A percentile compares a stretch with the other conserved stretches of the same genome.
Conservation (phyloP, 2,329 filamentous ascomycete species). For the Aspergillus alliaceus region DNA sequence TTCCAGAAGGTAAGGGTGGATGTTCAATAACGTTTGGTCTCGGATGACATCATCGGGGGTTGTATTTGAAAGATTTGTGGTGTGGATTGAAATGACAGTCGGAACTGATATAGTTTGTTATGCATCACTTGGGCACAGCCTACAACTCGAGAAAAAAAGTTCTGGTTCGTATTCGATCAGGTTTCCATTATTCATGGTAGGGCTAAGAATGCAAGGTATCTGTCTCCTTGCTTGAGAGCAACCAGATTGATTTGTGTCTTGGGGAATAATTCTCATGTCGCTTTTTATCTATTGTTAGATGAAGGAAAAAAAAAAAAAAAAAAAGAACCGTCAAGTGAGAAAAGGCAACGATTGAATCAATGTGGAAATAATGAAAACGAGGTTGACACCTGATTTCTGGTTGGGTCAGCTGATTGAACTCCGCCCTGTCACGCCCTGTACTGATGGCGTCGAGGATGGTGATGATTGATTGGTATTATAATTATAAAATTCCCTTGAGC, state of each 20-base stretch:
- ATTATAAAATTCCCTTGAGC: background rate
- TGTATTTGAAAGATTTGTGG: background rate
- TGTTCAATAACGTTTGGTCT: no score
- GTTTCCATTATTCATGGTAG: constrained; percentile 5
- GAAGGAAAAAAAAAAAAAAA: background rate
- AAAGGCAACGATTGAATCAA: background rate
- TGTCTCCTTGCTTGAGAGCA: background rate
- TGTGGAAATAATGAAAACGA: background rate
- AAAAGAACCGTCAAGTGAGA: background rate
- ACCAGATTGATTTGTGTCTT: background rate
- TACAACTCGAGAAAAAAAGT: no score
- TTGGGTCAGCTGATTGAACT: constrained; percentile 2
- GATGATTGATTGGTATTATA: background rate
- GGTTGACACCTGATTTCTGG: background rate
- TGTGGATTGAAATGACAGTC: background rate
- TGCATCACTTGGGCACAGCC: no score
- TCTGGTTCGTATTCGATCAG: background rate
- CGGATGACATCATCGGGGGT: background rate
- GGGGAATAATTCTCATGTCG: background rate
- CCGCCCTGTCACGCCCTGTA: background rate
- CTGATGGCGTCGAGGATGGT: background rate
- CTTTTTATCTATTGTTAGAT: background rate
- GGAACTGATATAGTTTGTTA: no score
- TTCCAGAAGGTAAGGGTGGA: no score
- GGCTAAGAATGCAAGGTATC: background rate